These are phyloP conservation scores for Aeschynomene evenia DNA, from an alignment of 306 rosid species.

Conservation along the genomic window DNA sequence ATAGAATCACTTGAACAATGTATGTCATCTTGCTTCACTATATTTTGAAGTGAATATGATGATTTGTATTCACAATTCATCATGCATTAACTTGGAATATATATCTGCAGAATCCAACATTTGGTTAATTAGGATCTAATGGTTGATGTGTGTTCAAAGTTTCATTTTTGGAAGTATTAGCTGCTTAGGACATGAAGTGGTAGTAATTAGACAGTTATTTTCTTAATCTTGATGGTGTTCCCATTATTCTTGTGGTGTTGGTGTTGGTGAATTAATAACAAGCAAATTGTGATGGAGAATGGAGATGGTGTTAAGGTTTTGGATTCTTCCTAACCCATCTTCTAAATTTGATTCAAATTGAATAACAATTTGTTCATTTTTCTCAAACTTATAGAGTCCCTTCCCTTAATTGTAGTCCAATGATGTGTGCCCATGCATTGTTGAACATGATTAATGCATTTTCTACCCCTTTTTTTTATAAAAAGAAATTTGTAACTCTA, in stretches of 20 bases:
- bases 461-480: neutral
- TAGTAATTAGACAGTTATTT: neutral
- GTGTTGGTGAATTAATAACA: neutral
- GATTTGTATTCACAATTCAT: neutral
- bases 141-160: neutral
- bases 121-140: too few relatives aligned
- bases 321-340: neutral
- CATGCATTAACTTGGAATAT: neutral
- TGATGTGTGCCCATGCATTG: neutral
- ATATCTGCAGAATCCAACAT: too few relatives aligned
- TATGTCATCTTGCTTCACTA: neutral
- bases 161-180: neutral
- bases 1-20: neutral
- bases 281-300: neutral
- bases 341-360: neutral
- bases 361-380: neutral
- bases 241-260: neutral
- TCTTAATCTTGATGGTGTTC: neutral
- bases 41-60: conserved; percentile 14
- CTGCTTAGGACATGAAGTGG: neutral
- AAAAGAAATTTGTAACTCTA: neutral
- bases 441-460: neutral
- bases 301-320: neutral
- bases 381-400: neutral
- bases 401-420: neutral